Evolutionary conservation across 441 rosid species (phyloP), one percentile per base, ranked within the genome.

Genomic region (Euphorbia corollata): DNA sequence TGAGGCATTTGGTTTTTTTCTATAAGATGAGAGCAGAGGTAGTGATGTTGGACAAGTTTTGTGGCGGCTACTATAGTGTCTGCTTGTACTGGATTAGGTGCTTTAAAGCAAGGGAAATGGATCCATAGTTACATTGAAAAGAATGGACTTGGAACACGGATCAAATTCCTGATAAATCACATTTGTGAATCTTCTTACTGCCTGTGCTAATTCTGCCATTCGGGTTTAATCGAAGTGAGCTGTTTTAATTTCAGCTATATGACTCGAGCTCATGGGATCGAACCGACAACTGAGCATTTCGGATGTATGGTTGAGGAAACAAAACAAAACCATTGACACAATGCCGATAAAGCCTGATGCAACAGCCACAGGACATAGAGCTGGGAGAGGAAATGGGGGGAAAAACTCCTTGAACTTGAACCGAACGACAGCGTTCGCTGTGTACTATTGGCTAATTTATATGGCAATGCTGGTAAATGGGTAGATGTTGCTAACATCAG

Each of bases 241-340:
- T 65, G 65, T 12, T 18, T n/a, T 54, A 62, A 73, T n/a, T 82
- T 79, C 50, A 7, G 23, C 34, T 16, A 38, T 72, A 77, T 79
- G 83, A 69, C 68, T 34, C 69, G 59, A 58, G 64, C 45, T 60
- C 62, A 72, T 38, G 38, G 69, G 22, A 64, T 79, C 1, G 67
- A 77, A 48, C 80, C 83, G 23, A 50, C 59, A 10, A 65, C 56
- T 2, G 82, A 77, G 70, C 86, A 79, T 70, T 77, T 70, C 47
- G 73, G 80, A 4, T 79, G 85, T 71, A 56, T 77, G 69, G 73
- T 79, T 34, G 83, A 69, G 47, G 83, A 76, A 63, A 77, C 85
- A 34, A 71, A 71, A 58, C 68, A 65, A 68, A 70, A n/a, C 73
- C 9, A 64, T 76, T 24, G 64, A 56, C 24, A 68, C 61, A 20